Evolutionary conservation across 768 basidiomycete genomes (phyloP).

Genomic region (Pleurotus tuber-regium): DNA sequence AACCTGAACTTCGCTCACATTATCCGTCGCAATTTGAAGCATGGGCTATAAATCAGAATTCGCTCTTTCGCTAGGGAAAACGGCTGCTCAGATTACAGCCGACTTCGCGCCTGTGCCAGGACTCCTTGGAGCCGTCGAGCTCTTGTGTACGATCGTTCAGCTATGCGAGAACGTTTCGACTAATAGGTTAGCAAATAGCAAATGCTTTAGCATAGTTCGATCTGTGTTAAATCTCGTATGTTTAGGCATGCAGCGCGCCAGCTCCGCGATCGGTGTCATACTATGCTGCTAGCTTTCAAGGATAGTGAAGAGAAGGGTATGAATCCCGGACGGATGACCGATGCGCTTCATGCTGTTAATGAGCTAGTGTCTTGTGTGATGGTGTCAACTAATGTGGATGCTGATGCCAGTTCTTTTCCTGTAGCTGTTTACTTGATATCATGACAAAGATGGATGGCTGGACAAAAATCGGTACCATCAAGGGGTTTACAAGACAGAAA

Average conservation of each 20-base stretch:
- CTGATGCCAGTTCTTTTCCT: background rate
- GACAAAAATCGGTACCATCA: conserved; percentile 34
- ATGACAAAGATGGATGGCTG: conserved; percentile 41
- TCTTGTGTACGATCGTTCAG: conserved; percentile 40
- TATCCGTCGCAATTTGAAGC: too few relatives aligned
- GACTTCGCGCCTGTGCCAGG: conserved; percentile 48
- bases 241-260: conserved; percentile 10
- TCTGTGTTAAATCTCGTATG: background rate
- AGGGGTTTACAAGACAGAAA: conserved; percentile 44
- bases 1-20: background rate
- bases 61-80: conserved; percentile 24
- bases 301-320: conserved; percentile 25
- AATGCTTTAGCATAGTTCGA: too few relatives aligned
- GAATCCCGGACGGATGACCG: conserved; percentile 30
- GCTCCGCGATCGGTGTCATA: conserved; percentile 14
- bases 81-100: conserved; percentile 43
- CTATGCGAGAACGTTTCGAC: conserved; percentile 44
- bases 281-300: conserved; percentile 10
- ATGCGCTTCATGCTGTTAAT: conserved; percentile 29
- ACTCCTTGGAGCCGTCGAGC: conserved; percentile 38
- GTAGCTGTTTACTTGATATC: conserved; percentile 32
- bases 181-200: conserved; percentile 43
- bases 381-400: background rate
- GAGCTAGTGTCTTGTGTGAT: conserved; percentile 27
- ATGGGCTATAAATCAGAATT: conserved; percentile 3